Percentiles rank a stretch among this genome's conserved stretches.
Evolutionary conservation across 1,139 yeast genomes (phyloP).

Genomic region (Kodamaea arcana): DNA sequence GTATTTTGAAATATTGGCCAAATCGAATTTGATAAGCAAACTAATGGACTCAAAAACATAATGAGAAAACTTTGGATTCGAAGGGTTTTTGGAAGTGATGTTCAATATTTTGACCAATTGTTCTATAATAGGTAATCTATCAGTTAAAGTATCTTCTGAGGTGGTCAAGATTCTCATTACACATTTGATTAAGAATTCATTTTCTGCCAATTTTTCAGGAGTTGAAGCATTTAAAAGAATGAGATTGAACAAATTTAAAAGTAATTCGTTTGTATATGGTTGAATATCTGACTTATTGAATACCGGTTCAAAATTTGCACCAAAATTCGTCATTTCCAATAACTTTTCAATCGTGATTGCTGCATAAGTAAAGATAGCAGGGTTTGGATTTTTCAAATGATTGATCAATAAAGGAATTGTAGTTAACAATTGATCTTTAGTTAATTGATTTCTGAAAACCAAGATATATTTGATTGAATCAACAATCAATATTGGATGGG

Average conservation of each 20-base stretch:
- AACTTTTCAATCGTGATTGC: conserved; percentile 91
- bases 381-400: conserved; percentile 58
- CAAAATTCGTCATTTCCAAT: conserved; percentile 62
- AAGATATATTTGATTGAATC: conserved; percentile 91
- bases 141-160: conserved; percentile 57
- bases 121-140: conserved; percentile 46
- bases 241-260: conserved; percentile 62
- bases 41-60: conserved; percentile 87
- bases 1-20: conserved; percentile 38
- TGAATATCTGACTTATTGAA: conserved; percentile 70
- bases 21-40: conserved; percentile 58
- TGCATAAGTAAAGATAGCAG: conserved; percentile 88
- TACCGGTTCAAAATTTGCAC: conserved; percentile 45
- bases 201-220: conserved; percentile 92
- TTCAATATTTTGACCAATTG: conserved; percentile 68
- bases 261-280: conserved; percentile 44
- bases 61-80: conserved; percentile 91
- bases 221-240: conserved; percentile 55
- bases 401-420: conserved; percentile 77
- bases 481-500: conserved; percentile 74
- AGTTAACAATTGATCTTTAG: conserved; percentile 74
- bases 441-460: conserved; percentile 87
- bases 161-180: conserved; percentile 81
- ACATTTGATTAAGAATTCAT: conserved; percentile 87
- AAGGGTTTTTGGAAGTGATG: conserved; percentile 80